Percentiles rank a stretch among this genome's conserved stretches.
These are phyloP conservation scores for Eleusine indica DNA, from an alignment of 176 grass and related monocot species.

Conservation along the genomic window DNA sequence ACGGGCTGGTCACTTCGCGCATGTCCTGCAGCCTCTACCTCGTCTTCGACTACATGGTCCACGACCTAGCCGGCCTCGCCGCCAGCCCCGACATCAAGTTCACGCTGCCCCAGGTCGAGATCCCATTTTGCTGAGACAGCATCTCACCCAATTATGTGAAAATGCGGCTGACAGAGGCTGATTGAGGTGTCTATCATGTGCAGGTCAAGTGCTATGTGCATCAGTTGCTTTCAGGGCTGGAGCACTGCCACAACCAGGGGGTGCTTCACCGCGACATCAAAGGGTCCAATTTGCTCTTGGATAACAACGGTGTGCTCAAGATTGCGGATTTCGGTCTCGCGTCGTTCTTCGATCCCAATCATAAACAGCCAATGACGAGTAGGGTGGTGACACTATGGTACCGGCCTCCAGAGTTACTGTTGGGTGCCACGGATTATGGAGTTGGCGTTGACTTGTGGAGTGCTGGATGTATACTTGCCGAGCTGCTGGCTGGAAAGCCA, in stretches of 20 bases:
- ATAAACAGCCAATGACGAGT: constrained; percentile 83
- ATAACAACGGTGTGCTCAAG: constrained; percentile 69
- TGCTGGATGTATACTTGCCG: constrained; percentile 80
- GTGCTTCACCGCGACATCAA: constrained; percentile 84
- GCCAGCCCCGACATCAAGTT: constrained; percentile 92
- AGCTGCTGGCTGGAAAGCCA: constrained; percentile 80
- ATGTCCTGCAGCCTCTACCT: constrained; percentile 93
- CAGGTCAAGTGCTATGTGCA: constrained; percentile 95
- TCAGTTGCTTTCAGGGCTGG: constrained; percentile 73
- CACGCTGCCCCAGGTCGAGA: constrained; percentile 77
- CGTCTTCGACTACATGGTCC: constrained; percentile 89
- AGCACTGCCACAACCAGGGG: constrained; percentile 75
- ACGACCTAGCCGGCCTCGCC: constrained; percentile 79
- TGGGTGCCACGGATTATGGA: constrained; percentile 79
- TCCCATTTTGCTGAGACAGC: constrained; percentile 11
- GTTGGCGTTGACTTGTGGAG: constrained; percentile 80
- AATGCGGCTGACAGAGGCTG: constrained; percentile 6
- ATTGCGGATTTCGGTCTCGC: constrained; percentile 83
- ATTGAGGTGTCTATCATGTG: constrained; percentile 30
- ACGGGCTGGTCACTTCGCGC: constrained; percentile 75
- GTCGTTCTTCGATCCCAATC: constrained; percentile 69
- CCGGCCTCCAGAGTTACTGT: constrained; percentile 71
- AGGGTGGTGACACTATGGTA: constrained; percentile 85
- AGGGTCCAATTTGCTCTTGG: constrained; percentile 74
- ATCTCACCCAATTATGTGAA: neutral